Conservation (phyloP, 169 alveolate species). For the Plasmodium inui region DNA sequence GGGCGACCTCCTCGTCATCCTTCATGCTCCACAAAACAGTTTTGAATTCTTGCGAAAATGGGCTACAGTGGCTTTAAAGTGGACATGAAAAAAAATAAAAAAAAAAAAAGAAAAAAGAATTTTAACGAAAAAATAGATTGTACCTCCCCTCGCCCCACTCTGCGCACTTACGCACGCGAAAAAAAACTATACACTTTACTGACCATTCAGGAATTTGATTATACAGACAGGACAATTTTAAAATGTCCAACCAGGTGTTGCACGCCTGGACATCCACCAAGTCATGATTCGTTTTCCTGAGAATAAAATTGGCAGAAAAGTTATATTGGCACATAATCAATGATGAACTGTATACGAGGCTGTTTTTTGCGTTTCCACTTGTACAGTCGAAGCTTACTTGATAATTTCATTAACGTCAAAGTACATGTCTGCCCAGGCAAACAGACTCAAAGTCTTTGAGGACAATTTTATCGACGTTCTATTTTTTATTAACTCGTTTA, state of each 20-base stretch:
- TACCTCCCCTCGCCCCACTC: background rate
- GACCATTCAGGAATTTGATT: conserved; percentile 74
- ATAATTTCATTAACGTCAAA: conserved; percentile 63
- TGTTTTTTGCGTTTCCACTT: conserved; percentile 7
- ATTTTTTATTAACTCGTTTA: conserved; percentile 74
- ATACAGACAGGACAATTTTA: conserved; percentile 62
- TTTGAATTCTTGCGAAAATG: conserved; percentile 69
- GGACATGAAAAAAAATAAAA: background rate
- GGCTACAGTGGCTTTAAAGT: conserved; percentile 27
- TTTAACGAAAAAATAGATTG: background rate
- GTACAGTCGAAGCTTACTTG: conserved; percentile 8
- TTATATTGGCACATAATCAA: background rate
- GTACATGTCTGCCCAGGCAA: conserved; percentile 71
- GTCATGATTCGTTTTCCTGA: conserved; percentile 58
- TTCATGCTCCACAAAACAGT: conserved; percentile 26
- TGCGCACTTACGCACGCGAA: background rate
- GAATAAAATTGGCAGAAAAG: background rate
- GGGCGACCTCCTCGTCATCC: conserved; percentile 34
- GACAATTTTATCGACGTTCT: conserved; percentile 44
- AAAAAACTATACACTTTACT: background rate
- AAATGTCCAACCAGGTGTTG: conserved; percentile 58
- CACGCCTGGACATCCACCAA: conserved; percentile 60
- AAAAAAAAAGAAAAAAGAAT: background rate
- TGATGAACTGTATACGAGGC: background rate
- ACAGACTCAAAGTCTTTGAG: conserved; percentile 64